Conservation (phyloP, 176 grass and related monocot species). For the Dendrocalamus sinicus region DNA sequence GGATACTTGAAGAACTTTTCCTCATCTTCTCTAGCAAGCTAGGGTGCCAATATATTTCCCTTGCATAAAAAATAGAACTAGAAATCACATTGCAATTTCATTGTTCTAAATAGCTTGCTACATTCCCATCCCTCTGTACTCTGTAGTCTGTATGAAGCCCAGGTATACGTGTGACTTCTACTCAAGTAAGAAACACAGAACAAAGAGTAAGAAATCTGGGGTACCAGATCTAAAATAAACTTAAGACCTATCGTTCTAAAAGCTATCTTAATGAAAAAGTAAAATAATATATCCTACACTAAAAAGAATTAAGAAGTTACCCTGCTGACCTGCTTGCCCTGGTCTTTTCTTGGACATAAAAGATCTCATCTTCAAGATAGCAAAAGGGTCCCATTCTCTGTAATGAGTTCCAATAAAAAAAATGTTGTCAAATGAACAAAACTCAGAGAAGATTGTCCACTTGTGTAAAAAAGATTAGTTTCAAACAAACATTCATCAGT, state of each 20-base stretch:
- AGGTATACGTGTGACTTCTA: background rate
- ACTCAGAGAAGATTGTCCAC: background rate
- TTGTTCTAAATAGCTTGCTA: background rate
- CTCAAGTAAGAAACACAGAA: background rate
- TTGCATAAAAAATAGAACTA: slow-evolving; percentile 1
- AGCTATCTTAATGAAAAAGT: background rate
- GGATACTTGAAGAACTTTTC: background rate
- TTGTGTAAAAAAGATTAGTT: background rate
- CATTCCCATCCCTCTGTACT: background rate
- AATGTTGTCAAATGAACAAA: background rate
- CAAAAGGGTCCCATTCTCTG: background rate
- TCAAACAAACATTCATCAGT: background rate
- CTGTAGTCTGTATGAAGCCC: background rate
- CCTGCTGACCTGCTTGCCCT: background rate
- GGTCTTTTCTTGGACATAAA: background rate
- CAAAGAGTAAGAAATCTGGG: background rate
- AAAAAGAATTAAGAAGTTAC: background rate
- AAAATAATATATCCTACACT: background rate
- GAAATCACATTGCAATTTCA: background rate
- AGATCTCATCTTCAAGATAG: background rate
- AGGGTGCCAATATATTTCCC: background rate
- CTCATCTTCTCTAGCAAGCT: background rate
- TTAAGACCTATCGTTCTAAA: background rate
- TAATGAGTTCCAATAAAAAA: background rate
- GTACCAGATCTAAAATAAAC: background rate